Conservation (phyloP, 2,329 filamentous ascomycete species). For the Fusarium annulatum region DNA sequence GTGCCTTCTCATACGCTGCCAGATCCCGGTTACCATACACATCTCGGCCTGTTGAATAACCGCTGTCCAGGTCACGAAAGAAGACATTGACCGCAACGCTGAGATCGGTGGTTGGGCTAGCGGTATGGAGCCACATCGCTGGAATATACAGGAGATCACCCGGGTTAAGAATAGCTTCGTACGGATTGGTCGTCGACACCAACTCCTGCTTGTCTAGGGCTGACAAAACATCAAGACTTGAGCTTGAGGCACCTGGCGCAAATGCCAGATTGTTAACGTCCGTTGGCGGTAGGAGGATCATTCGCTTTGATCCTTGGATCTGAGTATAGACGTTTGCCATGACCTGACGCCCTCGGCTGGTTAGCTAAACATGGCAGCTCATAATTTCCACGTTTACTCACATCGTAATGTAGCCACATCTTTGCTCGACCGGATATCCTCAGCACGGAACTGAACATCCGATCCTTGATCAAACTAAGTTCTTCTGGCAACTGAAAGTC, state of each 20-base stretch:
- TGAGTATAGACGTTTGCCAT: conserved; percentile 91
- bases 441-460: conserved; percentile 80
- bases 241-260: conserved; percentile 82
- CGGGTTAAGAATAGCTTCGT: conserved; percentile 72
- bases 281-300: conserved; percentile 81
- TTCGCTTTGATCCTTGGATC: conserved; percentile 76
- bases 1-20: conserved; percentile 83
- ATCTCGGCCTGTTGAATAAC: conserved; percentile 80
- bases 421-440: conserved; percentile 82
- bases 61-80: conserved; percentile 76
- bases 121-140: conserved; percentile 85
- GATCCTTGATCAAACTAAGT: conserved; percentile 68
- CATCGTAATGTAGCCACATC: conserved; percentile 93
- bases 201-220: conserved; percentile 55
- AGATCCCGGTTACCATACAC: conserved; percentile 91
- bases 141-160: conserved; percentile 87
- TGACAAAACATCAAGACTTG: conserved; percentile 77
- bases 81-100: conserved; percentile 92
- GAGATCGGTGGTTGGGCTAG: conserved; percentile 65
- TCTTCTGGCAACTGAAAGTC: conserved; percentile 78
- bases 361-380: not conserved
- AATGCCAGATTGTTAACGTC: conserved; percentile 78
- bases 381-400: conserved; percentile 51
- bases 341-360: conserved; percentile 60
- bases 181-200: conserved; percentile 68